phyloP scores from a whole-genome alignment of 2,329 filamentous ascomycete genomes.

The Aspergillus viridinutans region DNA sequence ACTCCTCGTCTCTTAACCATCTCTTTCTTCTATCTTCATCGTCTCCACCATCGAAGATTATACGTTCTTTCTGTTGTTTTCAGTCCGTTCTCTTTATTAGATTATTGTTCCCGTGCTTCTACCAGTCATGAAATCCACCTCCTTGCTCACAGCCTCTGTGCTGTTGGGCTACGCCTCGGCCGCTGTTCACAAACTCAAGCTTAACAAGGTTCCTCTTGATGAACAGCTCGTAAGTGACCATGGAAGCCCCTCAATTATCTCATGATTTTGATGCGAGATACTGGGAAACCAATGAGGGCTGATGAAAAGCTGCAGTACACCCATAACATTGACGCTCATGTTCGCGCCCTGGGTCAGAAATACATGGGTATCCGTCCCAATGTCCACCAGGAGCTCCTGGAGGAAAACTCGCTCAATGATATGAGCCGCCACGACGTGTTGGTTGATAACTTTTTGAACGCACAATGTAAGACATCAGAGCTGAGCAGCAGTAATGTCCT shows the following conservation, averaged over 20 bases:
- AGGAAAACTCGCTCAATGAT: slow-evolving; percentile 62
- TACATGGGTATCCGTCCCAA: slow-evolving; percentile 81
- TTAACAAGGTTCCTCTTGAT: slow-evolving; percentile 89
- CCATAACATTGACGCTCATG: slow-evolving; percentile 74
- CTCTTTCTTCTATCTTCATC: slow-evolving; percentile 21
- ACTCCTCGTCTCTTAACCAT: slow-evolving; percentile 16
- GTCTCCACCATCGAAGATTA: slow-evolving; percentile 14
- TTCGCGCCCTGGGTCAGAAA: slow-evolving; percentile 85
- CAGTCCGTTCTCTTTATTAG: not conserved
- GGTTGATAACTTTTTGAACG: slow-evolving; percentile 96
- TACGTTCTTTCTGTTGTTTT: slow-evolving; percentile 6
- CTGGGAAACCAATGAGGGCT: not conserved
- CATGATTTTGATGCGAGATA: not conserved
- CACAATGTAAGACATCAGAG: slow-evolving; percentile 70
- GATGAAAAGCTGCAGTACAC: slow-evolving; percentile 54
- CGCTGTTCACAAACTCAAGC: slow-evolving; percentile 91
- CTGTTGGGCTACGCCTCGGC: slow-evolving; percentile 80
- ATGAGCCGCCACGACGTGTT: slow-evolving; percentile 74
- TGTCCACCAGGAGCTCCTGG: slow-evolving; percentile 71
- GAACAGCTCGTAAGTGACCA: slow-evolving; percentile 76
- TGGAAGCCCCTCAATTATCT: not conserved
- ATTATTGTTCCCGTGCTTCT: slow-evolving; percentile 4
- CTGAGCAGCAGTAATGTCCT: not conserved
- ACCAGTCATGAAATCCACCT: slow-evolving; percentile 73
- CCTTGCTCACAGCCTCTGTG: slow-evolving; percentile 72